Conservation (phyloP, 768 basidiomycete genomes). For the Calocera cornea region DNA sequence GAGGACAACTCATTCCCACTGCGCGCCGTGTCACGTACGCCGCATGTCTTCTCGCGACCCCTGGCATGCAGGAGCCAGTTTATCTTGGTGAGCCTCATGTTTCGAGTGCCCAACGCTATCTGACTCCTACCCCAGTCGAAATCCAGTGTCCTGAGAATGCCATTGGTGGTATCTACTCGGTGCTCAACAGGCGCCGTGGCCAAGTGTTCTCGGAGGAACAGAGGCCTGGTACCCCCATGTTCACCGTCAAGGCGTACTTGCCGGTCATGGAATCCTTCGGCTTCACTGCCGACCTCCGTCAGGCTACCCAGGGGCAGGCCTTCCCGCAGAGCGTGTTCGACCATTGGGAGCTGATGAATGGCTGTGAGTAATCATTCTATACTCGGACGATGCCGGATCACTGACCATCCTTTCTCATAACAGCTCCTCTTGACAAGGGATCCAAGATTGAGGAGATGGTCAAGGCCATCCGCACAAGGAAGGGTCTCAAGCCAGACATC, state of each 20-base stretch:
- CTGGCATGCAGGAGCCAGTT: constrained; percentile 88
- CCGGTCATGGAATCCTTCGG: constrained; percentile 89
- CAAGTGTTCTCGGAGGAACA: constrained; percentile 98
- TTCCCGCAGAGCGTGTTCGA: constrained; percentile 95
- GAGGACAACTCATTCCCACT: constrained; percentile 95
- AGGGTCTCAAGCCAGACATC: constrained; percentile 94
- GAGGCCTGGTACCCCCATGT: constrained; percentile 94
- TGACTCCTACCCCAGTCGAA: constrained; percentile 47
- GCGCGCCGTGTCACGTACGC: constrained; percentile 95
- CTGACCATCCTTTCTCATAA: constrained; percentile 18
- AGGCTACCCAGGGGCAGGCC: constrained; percentile 88
- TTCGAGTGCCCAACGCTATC: not conserved
- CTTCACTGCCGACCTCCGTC: constrained; percentile 92
- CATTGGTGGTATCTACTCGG: constrained; percentile 93
- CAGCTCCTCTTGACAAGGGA: constrained; percentile 74
- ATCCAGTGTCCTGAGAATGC: constrained; percentile 96
- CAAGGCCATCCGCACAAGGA: constrained; percentile 68
- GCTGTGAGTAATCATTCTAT: constrained; percentile 38
- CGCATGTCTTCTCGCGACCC: constrained; percentile 80
- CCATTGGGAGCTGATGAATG: constrained; percentile 78
- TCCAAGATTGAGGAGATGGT: constrained; percentile 82
- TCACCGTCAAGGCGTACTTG: constrained; percentile 95
- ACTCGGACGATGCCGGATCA: constrained; percentile 7
- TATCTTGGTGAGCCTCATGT: constrained; percentile 55
- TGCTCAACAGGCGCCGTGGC: constrained; percentile 91